phyloP scores from a whole-genome alignment of 495 filamentous ascomycete genomes.

The Penicillium nucicola region DNA sequence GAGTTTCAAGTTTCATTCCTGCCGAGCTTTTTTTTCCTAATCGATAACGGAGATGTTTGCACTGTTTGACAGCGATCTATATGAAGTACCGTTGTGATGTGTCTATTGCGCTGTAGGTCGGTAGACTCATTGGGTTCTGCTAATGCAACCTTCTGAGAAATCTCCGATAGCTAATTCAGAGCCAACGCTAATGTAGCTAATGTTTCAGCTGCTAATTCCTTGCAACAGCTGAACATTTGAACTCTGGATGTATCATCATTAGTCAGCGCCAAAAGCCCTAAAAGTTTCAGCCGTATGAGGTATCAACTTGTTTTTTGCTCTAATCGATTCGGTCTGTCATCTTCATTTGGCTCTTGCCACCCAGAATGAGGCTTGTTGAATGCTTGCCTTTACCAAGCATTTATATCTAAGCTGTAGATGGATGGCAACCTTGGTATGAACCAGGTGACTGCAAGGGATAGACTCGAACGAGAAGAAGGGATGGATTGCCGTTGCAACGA shows the following conservation, averaged over 20 bases:
- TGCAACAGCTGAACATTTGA: background rate
- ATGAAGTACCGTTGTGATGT: background rate
- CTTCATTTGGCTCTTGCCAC: background rate
- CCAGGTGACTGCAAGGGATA: slow-evolving; percentile 23
- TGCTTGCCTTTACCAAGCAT: slow-evolving; percentile 21
- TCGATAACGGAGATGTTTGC: slow-evolving; percentile 41
- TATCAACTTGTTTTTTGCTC: background rate
- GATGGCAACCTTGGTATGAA: slow-evolving; percentile 12
- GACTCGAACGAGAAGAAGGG: slow-evolving; percentile 12
- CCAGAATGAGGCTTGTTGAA: background rate
- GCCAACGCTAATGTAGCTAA: background rate
- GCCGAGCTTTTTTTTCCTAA: slow-evolving; percentile 32
- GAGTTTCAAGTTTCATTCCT: slow-evolving; percentile 8
- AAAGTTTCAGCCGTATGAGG: slow-evolving; percentile 1
- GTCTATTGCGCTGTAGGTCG: background rate
- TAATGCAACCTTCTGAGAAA: background rate
- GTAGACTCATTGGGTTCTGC: slow-evolving; percentile 1
- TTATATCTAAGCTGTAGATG: slow-evolving; percentile 15
- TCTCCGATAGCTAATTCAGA: background rate
- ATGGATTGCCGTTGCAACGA: slow-evolving; percentile 26
- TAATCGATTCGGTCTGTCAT: background rate
- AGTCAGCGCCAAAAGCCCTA: background rate
- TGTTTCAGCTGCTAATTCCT: background rate
- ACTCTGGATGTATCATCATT: background rate
- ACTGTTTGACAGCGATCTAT: slow-evolving; percentile 31